Base-by-base conservation (phyloP, 352 stramenopile species). In the Globisporangium cederbergense region DNA sequence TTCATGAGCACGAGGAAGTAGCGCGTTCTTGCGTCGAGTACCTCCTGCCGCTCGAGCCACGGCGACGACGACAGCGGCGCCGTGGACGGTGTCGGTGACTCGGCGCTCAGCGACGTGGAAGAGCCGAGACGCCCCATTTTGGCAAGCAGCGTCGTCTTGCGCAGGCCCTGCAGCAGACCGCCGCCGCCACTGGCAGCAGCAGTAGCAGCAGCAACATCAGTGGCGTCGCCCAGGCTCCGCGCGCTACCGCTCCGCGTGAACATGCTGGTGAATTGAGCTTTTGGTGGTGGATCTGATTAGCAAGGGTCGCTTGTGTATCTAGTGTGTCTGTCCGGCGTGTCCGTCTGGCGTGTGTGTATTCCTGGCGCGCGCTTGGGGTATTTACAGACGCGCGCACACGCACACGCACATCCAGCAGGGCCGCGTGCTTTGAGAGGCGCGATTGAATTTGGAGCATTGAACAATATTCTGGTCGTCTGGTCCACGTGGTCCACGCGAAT, bases 111-210 rank as follows among this genome's bases (percentile, higher is more conserved):
- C 7, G 28, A 55, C 13, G 65, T 3, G 2, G 59, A 43, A 20
- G 58, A 58, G 3, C 62, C 62, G 50, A 81, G 84, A 38, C 81
- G 79, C 13, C 72, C 71, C 52, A 92, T 90, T 68, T 85, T 89
- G 30, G 51, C 30, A 38, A 81, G 75, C 18, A 75, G 72, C 49
- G 89, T 90, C 64, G 84, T 90, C 64, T 72, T 78, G 10, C 78
- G 61, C 61, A 91, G 72, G 2, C 77, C 83, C n/a, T 86, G 81
- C 32, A 92, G 57, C 57, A 92, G 55, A 0, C 22, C 22, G 22
- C 73, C 73, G 13, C 67, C 64, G 8, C 25, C 14, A 22, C 38
- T 34, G 40, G 22, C 22, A 25, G 22, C 22, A 25, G 22, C 22
- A 25, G 22, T 25, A 25, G 22, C 22, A 25, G 50, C 20, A 7